A percentile compares a stretch with the other conserved stretches of the same genome.
These are phyloP conservation scores for Spirogloea muscicola DNA, from an alignment of 139 green algal species.

Conservation along the genomic window DNA sequence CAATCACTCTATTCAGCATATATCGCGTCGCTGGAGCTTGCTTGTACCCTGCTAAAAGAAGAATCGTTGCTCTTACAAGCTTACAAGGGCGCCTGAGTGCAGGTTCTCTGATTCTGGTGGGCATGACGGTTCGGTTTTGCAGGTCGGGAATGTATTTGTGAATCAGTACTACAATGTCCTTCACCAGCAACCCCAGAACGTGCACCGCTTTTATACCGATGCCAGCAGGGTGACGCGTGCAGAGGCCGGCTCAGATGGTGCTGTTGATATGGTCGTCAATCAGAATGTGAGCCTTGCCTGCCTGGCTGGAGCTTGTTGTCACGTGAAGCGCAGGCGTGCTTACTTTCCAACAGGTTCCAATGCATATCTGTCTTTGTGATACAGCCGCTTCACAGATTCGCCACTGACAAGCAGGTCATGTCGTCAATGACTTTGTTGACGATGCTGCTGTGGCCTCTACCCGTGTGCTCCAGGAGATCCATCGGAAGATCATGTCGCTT, in stretches of 20 bases:
- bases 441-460: too few species aligned
- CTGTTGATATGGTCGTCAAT: constrained; percentile 17
- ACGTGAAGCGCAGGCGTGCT: too few species aligned
- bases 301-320: constrained; percentile 4
- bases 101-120: too few species aligned
- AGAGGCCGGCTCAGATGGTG: constrained; percentile 41
- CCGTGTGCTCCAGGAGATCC: constrained; percentile 6
- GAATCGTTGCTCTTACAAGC: too few species aligned
- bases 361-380: too few species aligned
- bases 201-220: constrained; percentile 84
- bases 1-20: too few species aligned
- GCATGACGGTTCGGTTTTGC: background rate
- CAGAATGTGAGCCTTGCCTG: constrained; percentile 25
- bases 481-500: constrained; percentile 23
- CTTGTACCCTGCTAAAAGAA: too few species aligned
- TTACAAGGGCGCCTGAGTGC: too few species aligned
- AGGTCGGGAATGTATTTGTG: constrained; percentile 79
- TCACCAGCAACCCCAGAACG: constrained; percentile 57
- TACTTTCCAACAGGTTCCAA: too few species aligned
- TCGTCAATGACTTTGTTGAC: too few species aligned
- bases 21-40: too few species aligned
- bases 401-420: background rate
- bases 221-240: constrained; percentile 61
- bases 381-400: too few species aligned
- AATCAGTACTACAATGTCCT: constrained; percentile 82